Evolutionary conservation across 169 alveolate genomes (phyloP), one percentile per base, ranked within the genome.

Genomic region (Cryptosporidium parvum): DNA sequence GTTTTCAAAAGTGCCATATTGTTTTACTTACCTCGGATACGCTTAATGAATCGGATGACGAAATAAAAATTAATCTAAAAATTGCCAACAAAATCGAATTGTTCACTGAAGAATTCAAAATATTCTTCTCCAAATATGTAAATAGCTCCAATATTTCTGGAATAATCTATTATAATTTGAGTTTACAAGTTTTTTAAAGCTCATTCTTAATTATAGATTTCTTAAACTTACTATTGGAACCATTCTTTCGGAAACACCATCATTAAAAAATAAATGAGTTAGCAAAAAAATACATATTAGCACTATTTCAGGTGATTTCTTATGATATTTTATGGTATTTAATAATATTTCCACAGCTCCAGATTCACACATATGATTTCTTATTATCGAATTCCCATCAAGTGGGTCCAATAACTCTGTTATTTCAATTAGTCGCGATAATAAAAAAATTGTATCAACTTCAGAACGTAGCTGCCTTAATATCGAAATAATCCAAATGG

Each of bases 351-450:
- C 89, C n/a, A 67, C 67, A 39, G 89, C 89, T 26, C 89, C 89
- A 18, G 89, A 59, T 26, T 80, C 89, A 80, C 33, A 80, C 75
- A 80, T 42, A 16, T 59, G 73, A 31, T 65, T 59, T 18, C 89
- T 80, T 23, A 80, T 26, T 2, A 42, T 80, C n/a, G 37, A 42
- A 39, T 62, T 37, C n/a, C 89, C 89, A 65, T 80, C 89, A 42
- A 39, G 48, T 29, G 89, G 89, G 42, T 80, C 75, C 42, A 62
- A 39, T 26, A 80, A 65, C 37, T 80, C 89, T 31, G 65, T 51
- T 29, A 80, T 80, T 80, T 59, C 73, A 48, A 80, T 80, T 44
- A 80, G 45, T 42, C 75, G 73, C 37, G 89, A 37, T 80, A 80
- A 80, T 8, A 80, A 44, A 65, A 23, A 80, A 29, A 80, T 58